Conservation (phyloP, 805 yeast species). For the Saturnispora sekii region DNA sequence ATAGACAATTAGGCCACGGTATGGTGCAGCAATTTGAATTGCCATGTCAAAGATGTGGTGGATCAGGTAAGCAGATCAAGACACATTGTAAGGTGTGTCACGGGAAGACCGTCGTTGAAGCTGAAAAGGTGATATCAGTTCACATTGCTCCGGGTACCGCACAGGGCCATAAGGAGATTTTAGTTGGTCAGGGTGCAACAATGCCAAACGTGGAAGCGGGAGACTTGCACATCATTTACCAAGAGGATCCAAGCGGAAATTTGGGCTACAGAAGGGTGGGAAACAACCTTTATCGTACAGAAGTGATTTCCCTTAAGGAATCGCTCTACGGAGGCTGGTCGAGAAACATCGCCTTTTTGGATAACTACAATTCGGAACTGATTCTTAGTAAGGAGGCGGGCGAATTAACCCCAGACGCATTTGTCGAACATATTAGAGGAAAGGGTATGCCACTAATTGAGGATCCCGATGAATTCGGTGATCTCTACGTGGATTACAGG, state of each 20-base stretch:
- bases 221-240: constrained; percentile 53
- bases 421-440: constrained; percentile 59
- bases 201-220: constrained; percentile 80
- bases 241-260: constrained; percentile 46
- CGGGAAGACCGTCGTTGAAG: constrained; percentile 58
- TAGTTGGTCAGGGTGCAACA: constrained; percentile 74
- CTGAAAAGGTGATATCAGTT: constrained; percentile 46
- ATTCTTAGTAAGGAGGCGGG: constrained; percentile 42
- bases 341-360: constrained; percentile 58
- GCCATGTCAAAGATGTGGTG: constrained; percentile 71
- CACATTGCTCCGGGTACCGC: constrained; percentile 63
- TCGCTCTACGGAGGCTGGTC: constrained; percentile 77
- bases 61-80: constrained; percentile 59
- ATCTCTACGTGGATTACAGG: constrained; percentile 39
- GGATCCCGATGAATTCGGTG: constrained; percentile 45
- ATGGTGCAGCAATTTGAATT: constrained; percentile 81
- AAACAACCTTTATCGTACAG: constrained; percentile 67
- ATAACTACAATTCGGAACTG: constrained; percentile 40
- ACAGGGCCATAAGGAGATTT: constrained; percentile 45
- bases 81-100: constrained; percentile 59
- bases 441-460: constrained; percentile 76
- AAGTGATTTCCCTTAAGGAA: constrained; percentile 61
- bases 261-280: constrained; percentile 84
- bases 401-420: constrained; percentile 48
- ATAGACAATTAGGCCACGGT: constrained; percentile 77